Evolutionary conservation across 495 filamentous ascomycete species (phyloP), one percentile per base, ranked within the genome.

Genomic region (Aspergillus carlsbadensis): DNA sequence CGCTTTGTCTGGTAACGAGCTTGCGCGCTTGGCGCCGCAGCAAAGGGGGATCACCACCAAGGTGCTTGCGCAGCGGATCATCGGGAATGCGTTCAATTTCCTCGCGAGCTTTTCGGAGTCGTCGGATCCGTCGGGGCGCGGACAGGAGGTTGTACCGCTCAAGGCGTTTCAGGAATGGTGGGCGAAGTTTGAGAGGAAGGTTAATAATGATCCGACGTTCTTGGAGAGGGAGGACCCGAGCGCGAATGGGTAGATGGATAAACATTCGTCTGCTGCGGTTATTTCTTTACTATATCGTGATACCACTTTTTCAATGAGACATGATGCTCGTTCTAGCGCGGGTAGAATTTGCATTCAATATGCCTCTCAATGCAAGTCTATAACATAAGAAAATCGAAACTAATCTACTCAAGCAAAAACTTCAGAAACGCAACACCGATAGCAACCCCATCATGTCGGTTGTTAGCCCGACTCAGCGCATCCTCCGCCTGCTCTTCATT

Each of bases 11-110:
- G 68, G 71, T 5, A 72, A 68, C 46, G 70, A 62, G 4, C 54
- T 75, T 35, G 68, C 73, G 20, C 57, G 58, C 6, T 64, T 58
- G 48, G 56, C 67, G 53, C 65, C 41, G 48, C 74, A 65, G 62
- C 73, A 65, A 55, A 64, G 58, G 59, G 66, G 73, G 21, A 68
- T 83, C 5, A 73, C 79, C 34, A 92, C 90, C 10, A 83, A 91
- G 63, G 75, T 88, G 22, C 76, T 99, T 14, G 94, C 94, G 46
- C 91, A 96, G 75, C 75, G 90, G 54, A 96, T 99, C 56, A 96
- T 98, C 60, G 85, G 87, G 59, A 96, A 96, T 69, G 92, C 92
- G n/a, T 99, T 96, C 64, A 96, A 98, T 70, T 98, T 96, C 68
- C 76, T 99, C 41, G 85, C 92, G 20, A 89, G 92, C 62, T 98